Conservation (phyloP, 192 early-diverging fungal species). For the Coemansia sp. region DNA sequence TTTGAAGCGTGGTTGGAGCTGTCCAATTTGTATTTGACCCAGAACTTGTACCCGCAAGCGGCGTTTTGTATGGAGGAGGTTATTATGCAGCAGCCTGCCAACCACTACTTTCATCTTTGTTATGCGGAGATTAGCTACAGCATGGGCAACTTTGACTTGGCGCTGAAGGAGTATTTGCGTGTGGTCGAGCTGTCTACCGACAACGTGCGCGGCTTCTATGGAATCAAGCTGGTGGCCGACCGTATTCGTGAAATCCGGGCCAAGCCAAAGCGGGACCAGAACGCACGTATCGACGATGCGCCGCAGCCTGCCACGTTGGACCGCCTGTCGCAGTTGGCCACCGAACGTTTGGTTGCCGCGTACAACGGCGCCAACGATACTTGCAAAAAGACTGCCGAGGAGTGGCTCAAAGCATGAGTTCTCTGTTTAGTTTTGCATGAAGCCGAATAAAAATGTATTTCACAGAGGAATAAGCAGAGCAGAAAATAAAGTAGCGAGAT, state of each 20-base stretch:
- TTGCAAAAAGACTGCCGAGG: slow-evolving; percentile 24
- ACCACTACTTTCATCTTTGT: slow-evolving; percentile 82
- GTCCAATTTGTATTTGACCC: slow-evolving; percentile 67
- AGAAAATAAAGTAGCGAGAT: not conserved
- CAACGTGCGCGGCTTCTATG: slow-evolving; percentile 85
- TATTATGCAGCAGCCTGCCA: slow-evolving; percentile 81
- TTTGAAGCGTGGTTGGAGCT: slow-evolving; percentile 90
- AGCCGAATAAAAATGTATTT: not conserved
- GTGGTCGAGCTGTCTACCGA: slow-evolving; percentile 84
- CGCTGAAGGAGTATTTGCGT: slow-evolving; percentile 86
- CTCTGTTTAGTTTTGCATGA: no score
- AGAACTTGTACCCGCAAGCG: slow-evolving; percentile 77
- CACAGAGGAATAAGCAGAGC: slow-evolving; percentile 2
- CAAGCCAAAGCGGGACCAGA: slow-evolving; percentile 14
- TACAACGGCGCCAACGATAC: slow-evolving; percentile 21
- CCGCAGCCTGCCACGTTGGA: slow-evolving; percentile 41
- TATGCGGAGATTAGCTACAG: slow-evolving; percentile 88
- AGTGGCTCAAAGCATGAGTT: slow-evolving; percentile 31
- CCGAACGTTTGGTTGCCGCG: slow-evolving; percentile 33
- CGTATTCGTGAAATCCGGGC: slow-evolving; percentile 23
- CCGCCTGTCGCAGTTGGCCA: slow-evolving; percentile 43
- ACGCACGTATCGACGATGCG: slow-evolving; percentile 11
- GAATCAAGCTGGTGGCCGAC: slow-evolving; percentile 64
- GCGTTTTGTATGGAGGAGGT: slow-evolving; percentile 90
- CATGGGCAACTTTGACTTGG: slow-evolving; percentile 62